phyloP scores from a whole-genome alignment of 345 rosid species.

The Lepidium didymum region DNA sequence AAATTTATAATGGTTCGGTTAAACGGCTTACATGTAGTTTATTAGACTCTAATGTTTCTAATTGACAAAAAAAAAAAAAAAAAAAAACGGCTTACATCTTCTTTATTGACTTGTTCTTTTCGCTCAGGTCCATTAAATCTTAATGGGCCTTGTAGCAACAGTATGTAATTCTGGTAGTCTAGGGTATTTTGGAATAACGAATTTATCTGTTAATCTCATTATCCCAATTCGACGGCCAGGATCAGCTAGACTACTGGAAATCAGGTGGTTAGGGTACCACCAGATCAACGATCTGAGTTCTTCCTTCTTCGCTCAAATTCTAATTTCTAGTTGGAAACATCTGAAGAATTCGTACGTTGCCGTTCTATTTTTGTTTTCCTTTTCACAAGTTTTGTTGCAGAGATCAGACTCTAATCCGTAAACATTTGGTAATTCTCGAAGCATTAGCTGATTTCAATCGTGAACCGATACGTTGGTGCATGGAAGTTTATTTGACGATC shows the following conservation, averaged over 20 bases:
- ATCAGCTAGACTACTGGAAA: slow-evolving; percentile 18
- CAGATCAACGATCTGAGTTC: slow-evolving; percentile 33
- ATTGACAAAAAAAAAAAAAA: too few species aligned
- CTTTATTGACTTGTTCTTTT: too few species aligned
- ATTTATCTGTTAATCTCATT: neutral
- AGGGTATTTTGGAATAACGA: too few species aligned
- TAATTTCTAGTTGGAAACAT: slow-evolving; percentile 2
- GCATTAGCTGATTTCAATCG: slow-evolving; percentile 1
- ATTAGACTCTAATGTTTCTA: too few species aligned
- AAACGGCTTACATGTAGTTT: too few species aligned
- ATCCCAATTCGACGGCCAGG: slow-evolving; percentile 17
- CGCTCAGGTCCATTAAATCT: too few species aligned
- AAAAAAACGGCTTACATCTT: too few species aligned
- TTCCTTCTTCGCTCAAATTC: neutral
- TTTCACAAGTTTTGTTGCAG: neutral
- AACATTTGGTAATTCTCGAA: neutral
- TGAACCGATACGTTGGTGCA: slow-evolving; percentile 24
- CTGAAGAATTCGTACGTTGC: slow-evolving; percentile 11
- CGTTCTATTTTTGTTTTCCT: neutral
- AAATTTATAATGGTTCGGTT: too few species aligned
- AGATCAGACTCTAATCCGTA: neutral
- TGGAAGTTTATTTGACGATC: slow-evolving; percentile 34
- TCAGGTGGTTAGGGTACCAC: neutral
- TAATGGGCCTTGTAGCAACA: too few species aligned
- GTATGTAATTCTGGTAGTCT: too few species aligned